Conservation (phyloP, 176 grass and related monocot genomes). For the Hsuehochloa calcarea region DNA sequence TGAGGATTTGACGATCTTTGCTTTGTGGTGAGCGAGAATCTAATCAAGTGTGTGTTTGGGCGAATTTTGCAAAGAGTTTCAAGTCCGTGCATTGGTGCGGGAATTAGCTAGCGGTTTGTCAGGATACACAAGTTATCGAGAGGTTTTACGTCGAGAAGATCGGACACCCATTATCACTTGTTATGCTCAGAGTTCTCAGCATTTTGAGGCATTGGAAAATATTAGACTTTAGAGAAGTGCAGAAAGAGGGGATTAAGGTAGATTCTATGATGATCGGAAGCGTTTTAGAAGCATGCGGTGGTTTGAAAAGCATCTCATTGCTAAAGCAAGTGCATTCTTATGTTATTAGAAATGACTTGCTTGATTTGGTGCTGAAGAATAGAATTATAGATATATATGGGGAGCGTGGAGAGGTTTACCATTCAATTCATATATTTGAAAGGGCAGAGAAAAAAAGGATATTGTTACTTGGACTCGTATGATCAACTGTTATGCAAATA, state of each 20-base stretch:
- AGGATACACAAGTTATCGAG: too few species aligned
- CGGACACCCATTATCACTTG: conserved; percentile 65
- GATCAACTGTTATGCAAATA: conserved; percentile 57
- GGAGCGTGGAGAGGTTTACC: conserved; percentile 43
- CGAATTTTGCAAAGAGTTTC: too few species aligned
- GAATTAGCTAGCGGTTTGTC: too few species aligned
- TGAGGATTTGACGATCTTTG: too few species aligned
- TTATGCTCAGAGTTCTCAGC: conserved; percentile 54
- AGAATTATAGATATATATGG: conserved; percentile 66
- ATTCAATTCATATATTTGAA: conserved; percentile 53
- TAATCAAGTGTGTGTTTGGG: too few species aligned
- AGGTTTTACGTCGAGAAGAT: too few species aligned
- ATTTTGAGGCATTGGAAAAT: conserved; percentile 54
- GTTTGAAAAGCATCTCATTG: conserved; percentile 42
- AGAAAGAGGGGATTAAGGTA: conserved; percentile 48
- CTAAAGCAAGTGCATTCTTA: conserved; percentile 73
- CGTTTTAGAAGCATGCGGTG: conserved; percentile 61
- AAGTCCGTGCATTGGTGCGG: too few species aligned
- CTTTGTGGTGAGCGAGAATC: too few species aligned
- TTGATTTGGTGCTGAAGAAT: conserved; percentile 78
- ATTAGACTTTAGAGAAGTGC: conserved; percentile 49
- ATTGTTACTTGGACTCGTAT: conserved; percentile 90
- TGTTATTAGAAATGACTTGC: conserved; percentile 59
- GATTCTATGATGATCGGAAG: conserved; percentile 89
- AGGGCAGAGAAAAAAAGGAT: conserved; percentile 59